Conservation (phyloP, 1,284 basidiomycete genomes). For the Ustilago crameri region DNA sequence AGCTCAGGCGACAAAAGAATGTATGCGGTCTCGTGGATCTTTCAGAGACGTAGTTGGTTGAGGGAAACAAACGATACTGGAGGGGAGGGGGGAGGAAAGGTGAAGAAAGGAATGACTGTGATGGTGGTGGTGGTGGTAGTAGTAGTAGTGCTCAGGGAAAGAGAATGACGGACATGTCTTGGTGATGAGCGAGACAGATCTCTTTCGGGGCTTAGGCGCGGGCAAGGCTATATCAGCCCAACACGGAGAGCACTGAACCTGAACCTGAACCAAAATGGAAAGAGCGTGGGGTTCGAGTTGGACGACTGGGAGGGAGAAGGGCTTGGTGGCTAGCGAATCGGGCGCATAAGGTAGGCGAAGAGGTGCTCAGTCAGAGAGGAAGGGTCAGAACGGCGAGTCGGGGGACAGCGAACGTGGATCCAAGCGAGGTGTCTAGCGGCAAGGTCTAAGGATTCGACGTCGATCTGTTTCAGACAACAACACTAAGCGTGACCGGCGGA, state of each 20-base stretch:
- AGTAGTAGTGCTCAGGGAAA: too few species aligned
- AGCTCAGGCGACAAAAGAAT: conserved; percentile 27
- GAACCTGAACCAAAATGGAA: too few species aligned
- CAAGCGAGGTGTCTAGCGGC: too few species aligned
- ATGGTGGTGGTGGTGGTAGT: background rate
- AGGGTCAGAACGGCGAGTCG: too few species aligned
- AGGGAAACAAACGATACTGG: conserved; percentile 7
- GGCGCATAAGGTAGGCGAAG: background rate
- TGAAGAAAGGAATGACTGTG: background rate
- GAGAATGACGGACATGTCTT: too few species aligned
- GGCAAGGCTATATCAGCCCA: background rate
- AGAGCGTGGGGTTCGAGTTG: conserved; percentile 2
- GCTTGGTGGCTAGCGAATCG: background rate
- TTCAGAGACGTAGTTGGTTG: conserved; percentile 2
- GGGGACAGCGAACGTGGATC: too few species aligned
- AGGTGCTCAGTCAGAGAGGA: background rate
- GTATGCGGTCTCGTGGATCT: conserved; percentile 9
- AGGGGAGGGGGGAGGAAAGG: conserved; percentile 14
- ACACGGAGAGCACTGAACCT: too few species aligned
- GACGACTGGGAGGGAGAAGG: background rate
- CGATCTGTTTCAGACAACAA: background rate
- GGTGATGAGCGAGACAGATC: background rate
- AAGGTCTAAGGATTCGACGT: too few species aligned
- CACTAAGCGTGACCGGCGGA: background rate
- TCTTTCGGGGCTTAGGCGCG: conserved; percentile 6